Percentiles rank a stretch among this genome's conserved stretches.
phyloP scores from a whole-genome alignment of 2,329 filamentous ascomycete species.

The Exophiala oligosperma region DNA sequence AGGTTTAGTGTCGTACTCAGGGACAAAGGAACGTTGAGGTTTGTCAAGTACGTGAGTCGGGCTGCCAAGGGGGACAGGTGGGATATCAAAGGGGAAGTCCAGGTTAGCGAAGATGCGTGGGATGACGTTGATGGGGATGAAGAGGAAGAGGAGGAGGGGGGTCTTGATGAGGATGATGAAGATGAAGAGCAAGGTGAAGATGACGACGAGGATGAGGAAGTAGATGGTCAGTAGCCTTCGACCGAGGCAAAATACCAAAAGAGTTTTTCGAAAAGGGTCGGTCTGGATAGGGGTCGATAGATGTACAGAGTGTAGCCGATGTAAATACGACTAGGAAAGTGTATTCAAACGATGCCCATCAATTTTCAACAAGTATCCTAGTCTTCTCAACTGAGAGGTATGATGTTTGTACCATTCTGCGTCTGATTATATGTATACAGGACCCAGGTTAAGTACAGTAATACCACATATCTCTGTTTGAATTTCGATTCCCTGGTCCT shows the following conservation, averaged over 20 bases:
- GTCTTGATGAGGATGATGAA: constrained; percentile 20
- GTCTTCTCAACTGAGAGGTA: not conserved
- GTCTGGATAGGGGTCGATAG: not conserved
- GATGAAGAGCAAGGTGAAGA: constrained; percentile 8
- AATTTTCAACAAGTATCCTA: not conserved
- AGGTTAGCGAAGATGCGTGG: constrained; percentile 26
- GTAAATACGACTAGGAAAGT: no score
- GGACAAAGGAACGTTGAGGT: constrained; percentile 81
- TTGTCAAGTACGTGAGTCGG: constrained; percentile 92
- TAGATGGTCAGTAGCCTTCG: not conserved
- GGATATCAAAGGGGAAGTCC: constrained; percentile 81
- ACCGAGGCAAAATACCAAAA: not conserved
- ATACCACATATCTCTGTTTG: no score
- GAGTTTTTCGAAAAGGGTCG: no score
- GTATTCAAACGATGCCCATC: no score
- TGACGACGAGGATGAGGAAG: constrained; percentile 4
- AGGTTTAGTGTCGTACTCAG: constrained; percentile 85
- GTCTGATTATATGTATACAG: no score
- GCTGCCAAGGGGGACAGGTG: constrained; percentile 84
- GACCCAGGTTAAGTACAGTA: no score
- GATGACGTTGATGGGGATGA: constrained; percentile 25
- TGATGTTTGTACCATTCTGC: no score
- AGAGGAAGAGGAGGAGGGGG: constrained; percentile 24
- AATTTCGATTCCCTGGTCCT: no score
- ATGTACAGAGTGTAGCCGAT: not conserved